Base-by-base conservation (phyloP, 352 stramenopile species). In the Phytophthora pini region DNA sequence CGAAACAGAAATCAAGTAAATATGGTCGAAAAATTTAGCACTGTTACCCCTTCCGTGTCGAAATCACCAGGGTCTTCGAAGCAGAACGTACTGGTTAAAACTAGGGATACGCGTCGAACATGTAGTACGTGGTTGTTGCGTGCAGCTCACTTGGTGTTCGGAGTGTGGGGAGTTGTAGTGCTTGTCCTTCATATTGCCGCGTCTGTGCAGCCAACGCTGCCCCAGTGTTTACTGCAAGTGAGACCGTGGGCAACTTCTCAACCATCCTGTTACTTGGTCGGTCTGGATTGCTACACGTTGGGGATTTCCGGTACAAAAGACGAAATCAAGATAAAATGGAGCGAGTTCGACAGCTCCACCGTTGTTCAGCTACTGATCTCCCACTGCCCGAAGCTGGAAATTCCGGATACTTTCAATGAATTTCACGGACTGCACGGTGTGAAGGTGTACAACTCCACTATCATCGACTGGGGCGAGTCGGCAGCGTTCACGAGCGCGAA, bases 371-470 rank as follows among this genome's bases (percentile, higher is more conserved):
- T 85, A 7, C 39, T 76, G 11, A 62, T 81, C 45, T 56, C 54
- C 10, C 74, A 82, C 47, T 85, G 77, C 39, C 44, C 63, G 1
- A 9, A 34, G 2, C n/a, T 85, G 2, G 65, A 70, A 43, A 54
- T 82, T 2, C 58, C 70, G 1, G 3, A 55, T 8, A 44, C 20
- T 8, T 40, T 85, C 7, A 46, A 45, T 1, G 38, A 54, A 7
- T 81, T 81, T 13, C 38, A 39, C 1, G 61, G 53, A 12, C 45
- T 85, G 1, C 65, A 60, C 8, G 65, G 61, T 0, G 20, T 85
- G 10, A 80, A 80, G 62, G 55, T 79, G 7, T 82, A 81, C 62
- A 85, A 85, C 39, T 62, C 61, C 7, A 79, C 73, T 1, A 53
- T 82, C 20, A 10, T 27, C 0, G 43, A 62, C 3, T 85, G 76